Conservation (phyloP, 352 stramenopile species). For the Globisporangium emineosum region DNA sequence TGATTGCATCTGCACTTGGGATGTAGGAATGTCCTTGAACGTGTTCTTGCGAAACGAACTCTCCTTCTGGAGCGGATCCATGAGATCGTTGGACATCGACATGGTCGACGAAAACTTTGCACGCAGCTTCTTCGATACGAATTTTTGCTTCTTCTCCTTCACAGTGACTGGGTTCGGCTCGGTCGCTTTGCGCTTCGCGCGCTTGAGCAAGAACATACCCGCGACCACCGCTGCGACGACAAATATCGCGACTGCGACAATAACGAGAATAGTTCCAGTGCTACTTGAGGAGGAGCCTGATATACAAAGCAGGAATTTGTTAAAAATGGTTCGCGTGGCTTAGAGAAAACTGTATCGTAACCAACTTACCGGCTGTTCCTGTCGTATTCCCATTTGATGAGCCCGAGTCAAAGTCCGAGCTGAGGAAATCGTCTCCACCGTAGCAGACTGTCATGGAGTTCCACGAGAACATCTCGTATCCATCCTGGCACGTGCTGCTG, state of each 20-base stretch:
- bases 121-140: conserved; percentile 25
- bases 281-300: conserved; percentile 7
- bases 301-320: not conserved
- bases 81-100: conserved; percentile 30
- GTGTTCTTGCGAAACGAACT: conserved; percentile 43
- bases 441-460: conserved; percentile 45
- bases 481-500: conserved; percentile 31
- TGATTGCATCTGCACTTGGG: conserved; percentile 36
- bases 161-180: conserved; percentile 27
- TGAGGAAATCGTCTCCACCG: conserved; percentile 37
- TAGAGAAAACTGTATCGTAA: no score
- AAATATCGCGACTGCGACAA: conserved; percentile 38
- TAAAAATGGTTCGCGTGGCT: not conserved
- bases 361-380: conserved; percentile 23
- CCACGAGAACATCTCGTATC: conserved; percentile 54
- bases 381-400: conserved; percentile 29
- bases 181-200: conserved; percentile 47
- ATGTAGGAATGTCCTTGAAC: conserved; percentile 50
- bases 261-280: conserved; percentile 34
- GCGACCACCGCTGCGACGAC: conserved; percentile 39
- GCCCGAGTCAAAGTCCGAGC: conserved; percentile 32
- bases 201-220: conserved; percentile 57
- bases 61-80: conserved; percentile 27
- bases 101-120: conserved; percentile 18
- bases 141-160: conserved; percentile 41